phyloP scores from a whole-genome alignment of 805 yeast genomes.

The Saccharomycopsis sp. region DNA sequence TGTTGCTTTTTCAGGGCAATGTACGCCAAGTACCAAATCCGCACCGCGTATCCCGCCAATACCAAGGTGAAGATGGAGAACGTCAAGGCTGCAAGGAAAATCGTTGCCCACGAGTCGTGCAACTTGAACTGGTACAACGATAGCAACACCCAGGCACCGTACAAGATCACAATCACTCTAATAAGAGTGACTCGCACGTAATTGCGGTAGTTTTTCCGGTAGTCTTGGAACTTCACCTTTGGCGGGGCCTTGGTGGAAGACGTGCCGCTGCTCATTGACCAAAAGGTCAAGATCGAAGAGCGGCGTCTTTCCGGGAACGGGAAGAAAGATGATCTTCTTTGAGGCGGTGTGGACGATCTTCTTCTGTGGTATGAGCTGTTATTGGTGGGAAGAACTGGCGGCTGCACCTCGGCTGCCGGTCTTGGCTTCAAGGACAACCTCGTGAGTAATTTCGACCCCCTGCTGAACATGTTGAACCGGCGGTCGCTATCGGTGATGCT shows the following conservation, averaged over 20 bases:
- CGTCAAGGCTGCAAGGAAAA: conserved; percentile 25
- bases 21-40: conserved; percentile 25
- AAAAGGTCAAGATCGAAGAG: too few relatives aligned
- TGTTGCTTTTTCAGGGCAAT: conserved; percentile 21
- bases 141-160: conserved; percentile 28
- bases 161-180: conserved; percentile 25
- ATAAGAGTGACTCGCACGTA: conserved; percentile 24
- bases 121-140: conserved; percentile 27
- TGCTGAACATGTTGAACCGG: background rate
- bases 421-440: conserved; percentile 5
- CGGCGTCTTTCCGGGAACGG: too few relatives aligned
- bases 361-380: too few relatives aligned
- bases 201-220: conserved; percentile 23
- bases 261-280: too few relatives aligned
- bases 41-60: conserved; percentile 22
- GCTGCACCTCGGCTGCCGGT: background rate
- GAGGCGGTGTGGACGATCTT: background rate
- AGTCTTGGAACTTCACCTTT: conserved; percentile 20
- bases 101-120: conserved; percentile 27
- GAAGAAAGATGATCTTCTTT: too few relatives aligned
- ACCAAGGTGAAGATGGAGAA: conserved; percentile 25
- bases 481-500: background rate
- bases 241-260: conserved; percentile 5
- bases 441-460: conserved; percentile 9
- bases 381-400: too few relatives aligned